Conservation (phyloP, 83 land plant genomes). For the Picea abies region DNA sequence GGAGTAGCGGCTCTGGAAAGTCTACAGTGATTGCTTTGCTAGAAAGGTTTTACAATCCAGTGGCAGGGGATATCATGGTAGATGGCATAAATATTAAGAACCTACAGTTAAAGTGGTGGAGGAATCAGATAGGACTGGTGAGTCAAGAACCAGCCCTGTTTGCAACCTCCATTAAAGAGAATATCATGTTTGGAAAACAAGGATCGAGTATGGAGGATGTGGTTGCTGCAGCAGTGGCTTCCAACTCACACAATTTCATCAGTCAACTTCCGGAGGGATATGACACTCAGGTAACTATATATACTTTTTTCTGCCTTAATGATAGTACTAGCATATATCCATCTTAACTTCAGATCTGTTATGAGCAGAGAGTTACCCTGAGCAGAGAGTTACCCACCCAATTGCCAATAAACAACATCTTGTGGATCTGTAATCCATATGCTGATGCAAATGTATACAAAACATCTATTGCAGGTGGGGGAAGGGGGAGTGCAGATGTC, state of each 20-base stretch:
- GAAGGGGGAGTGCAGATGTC: constrained; percentile 82
- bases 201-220: constrained; percentile 68
- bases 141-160: constrained; percentile 92
- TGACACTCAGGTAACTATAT: constrained; percentile 66
- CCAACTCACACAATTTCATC: constrained; percentile 88
- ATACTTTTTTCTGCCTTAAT: background rate
- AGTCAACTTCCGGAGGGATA: constrained; percentile 77
- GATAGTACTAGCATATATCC: background rate
- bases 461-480: constrained; percentile 47
- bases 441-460: background rate
- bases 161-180: constrained; percentile 74
- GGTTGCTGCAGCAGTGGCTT: constrained; percentile 76
- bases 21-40: constrained; percentile 78
- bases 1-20: constrained; percentile 88
- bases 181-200: constrained; percentile 76
- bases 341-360: background rate
- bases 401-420: no score
- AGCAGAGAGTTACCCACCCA: background rate
- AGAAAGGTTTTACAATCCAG: constrained; percentile 84
- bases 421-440: background rate
- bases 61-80: constrained; percentile 61
- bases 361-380: no score
- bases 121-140: constrained; percentile 83
- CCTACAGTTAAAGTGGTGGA: constrained; percentile 71
- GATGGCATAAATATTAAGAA: constrained; percentile 74